Evolutionary conservation across 352 stramenopile genomes (phyloP), one percentile per base, ranked within the genome.

Genomic region (Nothophytophthora sp.): DNA sequence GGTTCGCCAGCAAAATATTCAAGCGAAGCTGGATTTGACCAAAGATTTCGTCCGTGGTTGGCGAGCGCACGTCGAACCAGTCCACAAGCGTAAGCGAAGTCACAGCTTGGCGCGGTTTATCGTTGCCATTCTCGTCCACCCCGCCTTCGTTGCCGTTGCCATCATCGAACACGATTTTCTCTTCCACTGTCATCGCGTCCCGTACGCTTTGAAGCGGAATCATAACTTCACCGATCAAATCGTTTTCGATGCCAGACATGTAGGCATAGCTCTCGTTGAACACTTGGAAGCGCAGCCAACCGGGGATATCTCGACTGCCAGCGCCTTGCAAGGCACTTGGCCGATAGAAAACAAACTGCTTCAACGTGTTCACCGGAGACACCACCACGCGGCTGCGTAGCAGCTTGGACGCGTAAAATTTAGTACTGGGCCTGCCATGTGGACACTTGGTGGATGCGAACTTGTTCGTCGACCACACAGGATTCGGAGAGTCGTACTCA

Each of bases 341-440:
- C 13, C 78, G 63, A 58, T 90, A 92, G 47, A 90, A 90, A 29
- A 90, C 42, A 54, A 92, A 90, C 37, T 92, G 70, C 32, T 90
- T 92, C 18, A 90, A 49, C 22, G 70, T 67, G 39, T 92, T 92
- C 20, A 89, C 76, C 2, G 49, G 60, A 5, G 74, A 89, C 25
- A 88, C 55, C 13, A 86, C 76, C 3, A 90, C 59, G 28, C 76
- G 79, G 34, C 75, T 90, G 2, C 73, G 76, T 5, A 92, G 29
- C 1, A 57, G 40, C 15, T 60, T 64, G 4, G 82, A 89, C 3
- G 86, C 75, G 25, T 73, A 68, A 51, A 73, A 67, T 38, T 89
- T 90, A 2, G 62, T 79, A 32, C 60, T 83, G 2, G 84, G 81
- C 27, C 84, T 86, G 15, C 67, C 70, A 43, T 95, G 82, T 9